phyloP scores from a whole-genome alignment of 306 rosid genomes.

The Bauhinia variegata region DNA sequence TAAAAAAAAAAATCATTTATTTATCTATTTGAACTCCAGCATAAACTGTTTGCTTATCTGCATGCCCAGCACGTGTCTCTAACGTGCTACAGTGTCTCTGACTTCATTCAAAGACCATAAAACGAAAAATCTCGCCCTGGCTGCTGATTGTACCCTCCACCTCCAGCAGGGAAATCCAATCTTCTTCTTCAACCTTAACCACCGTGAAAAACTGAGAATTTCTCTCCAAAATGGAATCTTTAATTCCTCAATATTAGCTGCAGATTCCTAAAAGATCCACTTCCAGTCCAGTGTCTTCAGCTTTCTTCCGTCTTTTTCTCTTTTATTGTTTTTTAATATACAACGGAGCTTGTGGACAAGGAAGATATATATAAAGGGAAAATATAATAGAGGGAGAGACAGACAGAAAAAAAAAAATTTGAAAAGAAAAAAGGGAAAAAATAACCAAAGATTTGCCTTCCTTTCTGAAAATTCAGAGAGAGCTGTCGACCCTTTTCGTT shows the following conservation, averaged over 20 bases:
- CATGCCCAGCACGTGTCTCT: slow-evolving; percentile 59
- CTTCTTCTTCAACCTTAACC: slow-evolving; percentile 5
- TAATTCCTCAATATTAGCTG: slow-evolving; percentile 41
- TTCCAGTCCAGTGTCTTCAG: slow-evolving; percentile 30
- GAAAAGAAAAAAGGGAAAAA: background rate
- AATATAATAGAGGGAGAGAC: background rate
- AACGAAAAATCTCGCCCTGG: background rate
- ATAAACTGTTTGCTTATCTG: slow-evolving; percentile 39
- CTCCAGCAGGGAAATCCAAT: slow-evolving; percentile 15
- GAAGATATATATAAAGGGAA: background rate
- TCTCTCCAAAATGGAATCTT: slow-evolving; percentile 46
- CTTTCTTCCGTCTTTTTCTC: slow-evolving; percentile 17
- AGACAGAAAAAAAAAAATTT: background rate
- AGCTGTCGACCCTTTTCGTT: slow-evolving; percentile 41
- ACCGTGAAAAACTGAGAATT: slow-evolving; percentile 24
- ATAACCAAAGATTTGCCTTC: background rate
- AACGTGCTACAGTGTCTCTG: background rate
- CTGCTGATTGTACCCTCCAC: background rate
- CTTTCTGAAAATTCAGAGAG: slow-evolving; percentile 52
- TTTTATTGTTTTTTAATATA: slow-evolving; percentile 2
- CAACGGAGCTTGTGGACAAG: slow-evolving; percentile 14
- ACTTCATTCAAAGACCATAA: slow-evolving; percentile 4
- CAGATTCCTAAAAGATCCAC: slow-evolving; percentile 34
- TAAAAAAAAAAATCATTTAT: no score
- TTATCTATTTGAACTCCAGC: background rate